Evolutionary conservation across 306 rosid genomes (phyloP).

Genomic region (Styphnolobium japonicum): DNA sequence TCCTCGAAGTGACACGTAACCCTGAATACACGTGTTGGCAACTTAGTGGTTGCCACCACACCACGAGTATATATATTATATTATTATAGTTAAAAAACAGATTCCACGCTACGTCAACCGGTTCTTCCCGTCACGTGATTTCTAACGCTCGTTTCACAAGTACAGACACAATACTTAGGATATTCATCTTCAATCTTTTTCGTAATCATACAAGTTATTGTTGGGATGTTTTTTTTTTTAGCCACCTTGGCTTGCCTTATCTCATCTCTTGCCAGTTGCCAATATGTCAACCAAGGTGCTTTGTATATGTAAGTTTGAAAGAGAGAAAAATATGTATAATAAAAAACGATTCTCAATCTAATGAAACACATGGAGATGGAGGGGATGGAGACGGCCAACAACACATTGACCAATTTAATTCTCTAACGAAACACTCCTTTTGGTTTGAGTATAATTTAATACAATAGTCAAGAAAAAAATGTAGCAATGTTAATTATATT

Average conservation of each 20-base stretch:
- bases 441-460: too few relatives aligned
- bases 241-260: background rate
- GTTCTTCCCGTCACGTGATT: conserved; percentile 23
- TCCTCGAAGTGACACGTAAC: conserved; percentile 12
- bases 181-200: background rate
- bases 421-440: background rate
- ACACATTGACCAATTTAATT: background rate
- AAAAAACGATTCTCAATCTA: background rate
- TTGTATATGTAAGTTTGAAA: background rate
- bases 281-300: background rate
- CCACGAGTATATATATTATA: too few relatives aligned
- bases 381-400: background rate
- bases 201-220: background rate
- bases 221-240: background rate
- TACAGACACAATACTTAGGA: background rate
- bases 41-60: background rate
- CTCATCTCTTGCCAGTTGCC: background rate
- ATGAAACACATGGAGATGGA: background rate
- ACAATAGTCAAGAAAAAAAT: too few relatives aligned
- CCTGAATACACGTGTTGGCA: conserved; percentile 18
- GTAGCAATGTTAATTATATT: too few relatives aligned
- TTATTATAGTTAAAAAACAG: too few relatives aligned
- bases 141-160: background rate
- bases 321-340: background rate
- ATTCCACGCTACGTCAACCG: conserved; percentile 40